Base-by-base conservation (phyloP, 306 rosid genomes). In the Quercus ilex region DNA sequence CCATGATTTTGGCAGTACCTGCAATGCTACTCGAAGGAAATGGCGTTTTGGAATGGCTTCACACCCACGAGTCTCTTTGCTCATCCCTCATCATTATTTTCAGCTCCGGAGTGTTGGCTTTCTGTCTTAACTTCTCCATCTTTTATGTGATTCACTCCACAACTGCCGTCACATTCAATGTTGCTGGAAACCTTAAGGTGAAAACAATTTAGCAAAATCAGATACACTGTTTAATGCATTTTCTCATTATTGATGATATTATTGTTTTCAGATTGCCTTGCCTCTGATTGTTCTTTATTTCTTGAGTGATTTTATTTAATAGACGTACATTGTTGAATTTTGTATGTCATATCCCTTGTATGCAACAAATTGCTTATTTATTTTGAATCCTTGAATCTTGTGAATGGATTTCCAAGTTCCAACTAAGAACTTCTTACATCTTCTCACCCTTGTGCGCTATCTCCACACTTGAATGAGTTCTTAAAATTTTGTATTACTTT, bases 181-280 rank as follows among this genome's bases (percentile, higher is more conserved):
- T 95, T 35, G 99, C 99, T 58, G 99, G 99, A 75, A 95, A 95
- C 85, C 98, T 95, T 52, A 95, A 95, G 99, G 99, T 92, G 86
- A 90, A 88, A 79, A 64, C 71, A 80, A 38, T 41, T 9, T 38
- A 21, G 57, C 68, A 53, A 64, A 79, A 68, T 55, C 52, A 71
- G 51, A 80, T 63, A 41, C 55, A 19, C 80, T 56, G 30, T 53
- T 23, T 35, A 53, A 28, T 53, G 17, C 76, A 60, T 49, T 18
- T 51, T 4, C 52, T 78, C 80, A 43, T 71, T 17, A 71, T 46
- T 19, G 49, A 80, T 56, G 20, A 62, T 70, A 43, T 77, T 38
- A 25, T 77, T 52, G n/a, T 75, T 46, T 20, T 55, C 31, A 55
- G 26, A 12, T 4, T 13, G 35, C 71, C 18, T 58, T 30, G 26